Base-by-base conservation (phyloP, 768 basidiomycete genomes). In the Leucosporidium creatinivorum region DNA sequence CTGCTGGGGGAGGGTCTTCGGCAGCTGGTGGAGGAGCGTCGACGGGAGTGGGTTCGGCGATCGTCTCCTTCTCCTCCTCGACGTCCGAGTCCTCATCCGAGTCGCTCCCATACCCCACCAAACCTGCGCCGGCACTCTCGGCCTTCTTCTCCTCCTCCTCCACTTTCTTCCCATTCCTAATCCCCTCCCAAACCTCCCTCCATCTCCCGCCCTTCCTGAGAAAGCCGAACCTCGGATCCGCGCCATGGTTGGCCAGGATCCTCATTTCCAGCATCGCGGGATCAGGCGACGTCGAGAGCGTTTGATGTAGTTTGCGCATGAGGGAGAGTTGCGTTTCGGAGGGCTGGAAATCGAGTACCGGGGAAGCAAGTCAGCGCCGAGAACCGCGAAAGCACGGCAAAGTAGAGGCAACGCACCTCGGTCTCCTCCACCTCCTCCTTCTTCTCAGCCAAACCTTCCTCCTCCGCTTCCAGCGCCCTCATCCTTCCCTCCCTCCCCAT, bases 221-320 rank as follows among this genome's bases (percentile, higher is more conserved):
- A 77, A 93, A 93, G 1, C 86, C 84, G 75, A 96, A 93, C 9
- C 89, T 83, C 55, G 81, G 79, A 76, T 94, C 91, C 18, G 81
- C 79, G 0, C 89, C 87, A 74, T 93, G 84, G 73, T 94, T 91
- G 15, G 92, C 87, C 21, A 94, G 80, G 73, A 96, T 92, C 9
- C 91, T 84, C 82, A 92, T 86, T 77, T 93, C 91, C 28, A 94
- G 82, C 69, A 91, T 86, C 0, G 86, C 84, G 21, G 89, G 84
- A 73, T 93, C 91, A 2, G 87, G 85, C 1, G 91, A 88, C 10
- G 84, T 78, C 30, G 82, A 75, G 39, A 93, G 78, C 67, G 91
- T 88, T 18, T 76, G 70, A 0, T 89, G 89, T 0, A 91, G 93
- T 61, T 86, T 84, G 17, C 80, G 78, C 85, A 96, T 92, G 17